These are phyloP conservation scores for Dendrocalamus latiflorus DNA, from an alignment of 202 grass and related monocot genomes.

Conservation along the genomic window DNA sequence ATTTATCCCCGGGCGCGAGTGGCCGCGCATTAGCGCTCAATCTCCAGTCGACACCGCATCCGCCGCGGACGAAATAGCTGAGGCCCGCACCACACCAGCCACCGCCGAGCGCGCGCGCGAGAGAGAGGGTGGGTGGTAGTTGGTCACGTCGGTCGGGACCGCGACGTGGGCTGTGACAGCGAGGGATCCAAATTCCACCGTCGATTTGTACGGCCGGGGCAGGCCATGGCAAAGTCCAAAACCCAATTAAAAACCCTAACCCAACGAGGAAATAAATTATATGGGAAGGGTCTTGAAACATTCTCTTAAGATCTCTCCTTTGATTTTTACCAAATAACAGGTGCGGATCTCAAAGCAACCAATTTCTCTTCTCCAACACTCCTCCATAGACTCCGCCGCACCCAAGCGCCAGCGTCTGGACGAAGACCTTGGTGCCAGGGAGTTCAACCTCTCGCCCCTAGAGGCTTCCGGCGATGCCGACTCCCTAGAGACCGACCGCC, in stretches of 20 bases:
- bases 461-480: no score
- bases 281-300: no score
- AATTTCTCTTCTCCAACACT: no score
- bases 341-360: no score
- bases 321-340: no score
- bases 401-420: no score
- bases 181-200: not conserved
- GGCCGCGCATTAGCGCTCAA: constrained; percentile 14
- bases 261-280: no score
- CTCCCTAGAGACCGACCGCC: no score
- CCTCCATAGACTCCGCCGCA: no score
- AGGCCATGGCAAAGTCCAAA: not conserved
- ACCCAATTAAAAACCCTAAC: not conserved
- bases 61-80: constrained; percentile 21
- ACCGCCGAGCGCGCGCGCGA: not conserved
- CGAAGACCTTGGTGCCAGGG: no score
- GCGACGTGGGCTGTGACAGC: constrained; percentile 32
- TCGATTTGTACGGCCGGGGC: not conserved
- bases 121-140: constrained; percentile 37
- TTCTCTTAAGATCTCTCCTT: no score
- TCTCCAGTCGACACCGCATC: constrained; percentile 30
- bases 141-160: constrained; percentile 53
- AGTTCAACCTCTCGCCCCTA: no score
- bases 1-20: not conserved
- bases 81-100: not conserved